phyloP scores from a whole-genome alignment of 2,329 filamentous ascomycete species.

The Calycina herbarum region DNA sequence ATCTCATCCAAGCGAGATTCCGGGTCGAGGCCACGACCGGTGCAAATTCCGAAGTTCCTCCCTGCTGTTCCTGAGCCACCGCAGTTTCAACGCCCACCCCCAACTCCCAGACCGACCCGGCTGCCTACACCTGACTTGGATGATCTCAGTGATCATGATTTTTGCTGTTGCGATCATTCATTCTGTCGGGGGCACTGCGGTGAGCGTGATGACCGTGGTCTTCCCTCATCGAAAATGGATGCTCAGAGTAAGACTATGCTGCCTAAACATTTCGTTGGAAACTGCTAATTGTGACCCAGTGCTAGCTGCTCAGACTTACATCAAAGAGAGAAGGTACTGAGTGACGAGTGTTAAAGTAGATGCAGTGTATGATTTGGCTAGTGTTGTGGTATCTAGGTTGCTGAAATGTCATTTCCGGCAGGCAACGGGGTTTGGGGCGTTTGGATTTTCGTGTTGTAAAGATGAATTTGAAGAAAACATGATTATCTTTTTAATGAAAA shows the following conservation, averaged over 20 bases:
- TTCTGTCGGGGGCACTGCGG: background rate
- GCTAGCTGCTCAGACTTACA: constrained; percentile 15
- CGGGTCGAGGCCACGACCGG: background rate
- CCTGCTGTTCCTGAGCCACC: constrained; percentile 11
- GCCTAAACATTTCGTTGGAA: background rate
- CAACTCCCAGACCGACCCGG: constrained; percentile 15
- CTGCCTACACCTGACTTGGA: constrained; percentile 18
- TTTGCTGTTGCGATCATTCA: constrained; percentile 15
- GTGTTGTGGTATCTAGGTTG: background rate
- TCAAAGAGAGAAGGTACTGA: constrained; percentile 9
- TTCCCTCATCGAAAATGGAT: constrained; percentile 7
- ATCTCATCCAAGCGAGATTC: constrained; percentile 8
- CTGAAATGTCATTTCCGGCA: background rate
- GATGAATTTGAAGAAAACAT: background rate
- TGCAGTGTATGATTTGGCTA: background rate
- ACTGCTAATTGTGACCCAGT: constrained; percentile 14
- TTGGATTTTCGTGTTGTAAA: background rate
- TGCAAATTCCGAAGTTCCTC: background rate
- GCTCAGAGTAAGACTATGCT: constrained; percentile 10
- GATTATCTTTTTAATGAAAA: background rate
- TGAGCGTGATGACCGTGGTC: background rate
- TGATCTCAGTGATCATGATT: constrained; percentile 10
- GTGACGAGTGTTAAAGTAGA: background rate
- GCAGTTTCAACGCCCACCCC: constrained; percentile 11
- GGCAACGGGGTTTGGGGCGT: background rate